phyloP scores from a whole-genome alignment of 1,284 basidiomycete species.

The Cutaneotrichosporon sp. region DNA sequence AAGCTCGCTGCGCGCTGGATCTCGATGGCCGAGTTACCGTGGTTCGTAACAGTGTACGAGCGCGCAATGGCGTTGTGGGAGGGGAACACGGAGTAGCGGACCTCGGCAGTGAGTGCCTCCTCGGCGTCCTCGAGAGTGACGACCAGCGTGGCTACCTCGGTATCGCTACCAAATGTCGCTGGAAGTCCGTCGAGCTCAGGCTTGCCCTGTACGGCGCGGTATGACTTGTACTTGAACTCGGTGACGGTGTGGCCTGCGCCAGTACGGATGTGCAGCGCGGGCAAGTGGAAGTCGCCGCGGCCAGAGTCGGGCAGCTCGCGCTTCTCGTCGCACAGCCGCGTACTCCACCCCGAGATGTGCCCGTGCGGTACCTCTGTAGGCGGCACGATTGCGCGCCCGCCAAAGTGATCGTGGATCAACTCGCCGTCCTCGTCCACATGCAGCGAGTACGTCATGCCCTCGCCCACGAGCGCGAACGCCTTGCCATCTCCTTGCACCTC shows the following conservation, averaged over 20 bases:
- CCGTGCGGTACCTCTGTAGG: background rate
- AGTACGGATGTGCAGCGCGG: conserved; percentile 22
- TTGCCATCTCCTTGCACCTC: background rate
- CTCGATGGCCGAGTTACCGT: conserved; percentile 11
- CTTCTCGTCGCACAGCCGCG: background rate
- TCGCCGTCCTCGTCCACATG: conserved; percentile 19
- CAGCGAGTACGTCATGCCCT: background rate
- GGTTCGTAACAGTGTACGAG: conserved; percentile 18
- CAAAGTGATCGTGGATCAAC: conserved; percentile 29
- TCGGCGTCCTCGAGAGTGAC: conserved; percentile 13
- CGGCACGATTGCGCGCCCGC: background rate
- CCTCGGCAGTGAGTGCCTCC: conserved; percentile 8
- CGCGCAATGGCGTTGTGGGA: conserved; percentile 17
- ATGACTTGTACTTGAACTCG: conserved; percentile 17
- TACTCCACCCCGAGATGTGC: background rate
- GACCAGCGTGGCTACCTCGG: conserved; percentile 3
- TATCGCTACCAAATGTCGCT: conserved; percentile 18
- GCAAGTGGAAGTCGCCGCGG: conserved; percentile 29
- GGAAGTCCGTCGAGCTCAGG: conserved; percentile 21
- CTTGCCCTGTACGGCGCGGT: conserved; percentile 23
- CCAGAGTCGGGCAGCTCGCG: conserved; percentile 32
- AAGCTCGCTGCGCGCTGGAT: conserved; percentile 23
- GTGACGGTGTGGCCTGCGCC: conserved; percentile 18
- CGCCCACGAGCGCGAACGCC: conserved; percentile 3
- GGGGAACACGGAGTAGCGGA: conserved; percentile 27